Evolutionary conservation across 2,329 filamentous ascomycete genomes (phyloP).

Genomic region (Colletotrichum sp.): DNA sequence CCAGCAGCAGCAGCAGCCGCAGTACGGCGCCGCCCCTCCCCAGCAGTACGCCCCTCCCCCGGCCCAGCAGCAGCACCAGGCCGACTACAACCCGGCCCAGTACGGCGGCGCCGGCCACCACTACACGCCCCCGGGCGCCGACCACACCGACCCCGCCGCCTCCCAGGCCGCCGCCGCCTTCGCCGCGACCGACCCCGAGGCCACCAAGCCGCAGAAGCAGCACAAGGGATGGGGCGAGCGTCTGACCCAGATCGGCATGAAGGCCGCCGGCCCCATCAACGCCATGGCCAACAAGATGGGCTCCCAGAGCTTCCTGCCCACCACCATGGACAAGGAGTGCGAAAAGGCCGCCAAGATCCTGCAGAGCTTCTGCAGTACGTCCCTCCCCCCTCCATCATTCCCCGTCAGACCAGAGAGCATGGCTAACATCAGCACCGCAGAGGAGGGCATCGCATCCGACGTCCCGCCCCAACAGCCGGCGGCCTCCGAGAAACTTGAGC

Average conservation of each 20-base stretch:
- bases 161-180: background rate
- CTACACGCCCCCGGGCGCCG: constrained; percentile 1
- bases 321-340: constrained; percentile 84
- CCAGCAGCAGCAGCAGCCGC: too few relatives aligned
- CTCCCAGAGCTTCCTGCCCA: constrained; percentile 85
- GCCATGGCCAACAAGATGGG: constrained; percentile 82
- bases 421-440: constrained; percentile 29
- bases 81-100: constrained; percentile 17
- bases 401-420: constrained; percentile 4
- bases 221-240: constrained; percentile 18
- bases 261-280: constrained; percentile 77
- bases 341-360: constrained; percentile 90
- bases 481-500: constrained; percentile 23
- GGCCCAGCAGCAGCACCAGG: constrained; percentile 1
- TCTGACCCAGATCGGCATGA: constrained; percentile 36
- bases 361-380: constrained; percentile 82
- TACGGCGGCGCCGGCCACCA: constrained; percentile 13
- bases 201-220: constrained; percentile 7
- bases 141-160: constrained; percentile 3
- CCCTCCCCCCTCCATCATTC: too few relatives aligned
- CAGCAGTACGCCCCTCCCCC: too few relatives aligned
- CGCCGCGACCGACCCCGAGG: background rate
- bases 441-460: constrained; percentile 58
- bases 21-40: too few relatives aligned
- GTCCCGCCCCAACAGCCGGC: constrained; percentile 25